Conservation (phyloP, 352 stramenopile species). For the Pythium phragmiticola region DNA sequence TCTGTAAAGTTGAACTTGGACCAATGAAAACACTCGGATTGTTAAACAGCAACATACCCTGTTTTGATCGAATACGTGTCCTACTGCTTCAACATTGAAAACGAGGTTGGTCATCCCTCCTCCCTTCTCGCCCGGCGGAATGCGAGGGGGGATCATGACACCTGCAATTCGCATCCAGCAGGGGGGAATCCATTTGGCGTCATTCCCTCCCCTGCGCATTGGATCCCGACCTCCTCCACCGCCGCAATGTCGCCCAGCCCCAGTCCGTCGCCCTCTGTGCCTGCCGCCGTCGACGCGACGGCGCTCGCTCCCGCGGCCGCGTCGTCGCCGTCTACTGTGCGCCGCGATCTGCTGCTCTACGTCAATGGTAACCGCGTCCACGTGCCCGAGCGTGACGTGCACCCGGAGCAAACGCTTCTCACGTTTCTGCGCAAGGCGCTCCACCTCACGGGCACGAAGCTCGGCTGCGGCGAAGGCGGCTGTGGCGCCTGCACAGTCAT, state of each 20-base stretch:
- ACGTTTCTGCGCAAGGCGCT: constrained; percentile 78
- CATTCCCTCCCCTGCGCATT: constrained; percentile 10
- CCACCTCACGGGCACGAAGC: constrained; percentile 79
- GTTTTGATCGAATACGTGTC: constrained; percentile 11
- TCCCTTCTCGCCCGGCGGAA: background rate
- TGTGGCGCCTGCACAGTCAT: constrained; percentile 97
- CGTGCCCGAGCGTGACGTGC: constrained; percentile 47
- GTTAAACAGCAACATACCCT: background rate
- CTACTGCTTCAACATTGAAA: constrained; percentile 18
- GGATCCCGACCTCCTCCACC: background rate
- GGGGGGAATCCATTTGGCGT: constrained; percentile 14
- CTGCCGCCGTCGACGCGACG: background rate
- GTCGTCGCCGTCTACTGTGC: constrained; percentile 20
- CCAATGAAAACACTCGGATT: background rate
- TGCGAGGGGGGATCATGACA: background rate
- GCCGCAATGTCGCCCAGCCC: constrained; percentile 14
- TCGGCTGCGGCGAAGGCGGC: constrained; percentile 94
- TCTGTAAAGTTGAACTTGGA: background rate
- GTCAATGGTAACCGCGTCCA: constrained; percentile 66
- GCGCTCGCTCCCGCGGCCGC: background rate
- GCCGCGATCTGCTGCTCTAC: constrained; percentile 65
- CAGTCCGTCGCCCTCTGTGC: constrained; percentile 13
- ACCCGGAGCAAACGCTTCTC: constrained; percentile 78
- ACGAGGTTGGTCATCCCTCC: background rate
- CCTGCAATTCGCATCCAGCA: constrained; percentile 23